phyloP scores from a whole-genome alignment of 768 basidiomycete genomes.

The Pleurotus tuber-regium region DNA sequence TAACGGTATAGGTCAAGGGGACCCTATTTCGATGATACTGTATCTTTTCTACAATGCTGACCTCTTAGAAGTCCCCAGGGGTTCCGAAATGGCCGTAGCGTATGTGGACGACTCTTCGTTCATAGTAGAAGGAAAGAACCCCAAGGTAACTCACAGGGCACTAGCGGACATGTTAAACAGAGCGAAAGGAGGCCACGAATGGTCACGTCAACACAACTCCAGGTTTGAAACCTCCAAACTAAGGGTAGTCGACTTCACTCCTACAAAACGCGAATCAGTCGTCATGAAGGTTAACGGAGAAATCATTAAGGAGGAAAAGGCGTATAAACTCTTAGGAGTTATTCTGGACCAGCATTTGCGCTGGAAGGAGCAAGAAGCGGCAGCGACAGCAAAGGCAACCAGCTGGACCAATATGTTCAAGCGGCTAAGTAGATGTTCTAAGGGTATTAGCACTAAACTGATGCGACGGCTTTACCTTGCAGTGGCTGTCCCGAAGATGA shows the following conservation, averaged over 20 bases:
- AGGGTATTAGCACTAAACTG: conserved; percentile 16
- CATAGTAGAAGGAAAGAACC: conserved; percentile 6
- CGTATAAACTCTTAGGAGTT: conserved; percentile 27
- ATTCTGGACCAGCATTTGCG: conserved; percentile 18
- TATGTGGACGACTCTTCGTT: conserved; percentile 19
- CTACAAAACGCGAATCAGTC: background rate
- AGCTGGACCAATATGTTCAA: conserved; percentile 3
- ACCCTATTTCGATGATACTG: conserved; percentile 1
- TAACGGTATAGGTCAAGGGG: conserved; percentile 10
- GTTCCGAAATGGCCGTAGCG: conserved; percentile 3
- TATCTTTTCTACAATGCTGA: conserved; percentile 26
- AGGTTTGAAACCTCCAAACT: conserved; percentile 20
- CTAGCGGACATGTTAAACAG: conserved; percentile 15
- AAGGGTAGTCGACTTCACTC: conserved; percentile 14
- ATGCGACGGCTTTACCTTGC: conserved; percentile 22
- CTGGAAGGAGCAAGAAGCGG: conserved; percentile 14
- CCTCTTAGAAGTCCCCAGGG: conserved; percentile 16
- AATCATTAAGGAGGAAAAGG: conserved; percentile 12
- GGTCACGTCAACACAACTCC: conserved; percentile 21
- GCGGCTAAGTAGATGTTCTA: conserved; percentile 10
- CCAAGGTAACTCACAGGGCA: conserved; percentile 5
- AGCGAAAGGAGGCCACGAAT: conserved; percentile 13
- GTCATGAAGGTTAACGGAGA: conserved; percentile 8
- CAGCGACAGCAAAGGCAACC: conserved; percentile 12
- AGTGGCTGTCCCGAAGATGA: conserved; percentile 23